Evolutionary conservation across 2,329 filamentous ascomycete species (phyloP), one percentile per base, ranked within the genome.

Genomic region (Talaromyces pinophilus): DNA sequence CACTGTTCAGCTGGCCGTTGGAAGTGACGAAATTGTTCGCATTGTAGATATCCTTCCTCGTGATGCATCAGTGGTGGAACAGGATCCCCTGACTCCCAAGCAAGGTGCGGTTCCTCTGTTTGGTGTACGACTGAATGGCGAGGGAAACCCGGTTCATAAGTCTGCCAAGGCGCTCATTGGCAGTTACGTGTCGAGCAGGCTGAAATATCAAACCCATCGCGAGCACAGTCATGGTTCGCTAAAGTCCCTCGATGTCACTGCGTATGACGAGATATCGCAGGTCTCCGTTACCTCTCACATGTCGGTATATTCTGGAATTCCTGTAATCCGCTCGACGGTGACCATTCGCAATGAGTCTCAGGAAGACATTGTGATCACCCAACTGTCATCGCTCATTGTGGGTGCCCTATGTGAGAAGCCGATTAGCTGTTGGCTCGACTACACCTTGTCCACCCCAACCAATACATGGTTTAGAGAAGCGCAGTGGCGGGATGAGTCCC

Each of bases 381-480:
- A 75, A 38, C 44, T 73, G 11, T 68, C 71, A 3, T 76, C 74
- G 0, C 64, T 75, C 1, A 65, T 70, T 1, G 38, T 75, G 2
- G 72, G 75, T 6, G 68, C 69, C 0, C 35, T 73, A n/a, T 69
- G 70, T 0, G 62, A 57, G 2, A 64, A 68, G 1, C 67, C 69
- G 1, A 35, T 64, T 2, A 54, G 69, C 33, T 70, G 71, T 65
- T 75, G 71, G 71, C 10, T 68, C 1, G 71, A 76, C 54, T 76
- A 74, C 35, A 63, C 38, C 4, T 59, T 75, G 5, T 68, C 70
- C 1, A 59, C 66, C 25, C 68, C 73, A 0, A 74, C 70, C 28
- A 78, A 75, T 61, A 71, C 69, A 2, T 78, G 76, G 76, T 77
- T 79, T 59, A 71, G 77, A 19, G 76, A 78, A 67, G 73, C 74